Percentiles rank a stretch among this genome's conserved stretches.
These are phyloP conservation scores for Hibiscus mutabilis DNA, from an alignment of 345 rosid species.

Conservation along the genomic window DNA sequence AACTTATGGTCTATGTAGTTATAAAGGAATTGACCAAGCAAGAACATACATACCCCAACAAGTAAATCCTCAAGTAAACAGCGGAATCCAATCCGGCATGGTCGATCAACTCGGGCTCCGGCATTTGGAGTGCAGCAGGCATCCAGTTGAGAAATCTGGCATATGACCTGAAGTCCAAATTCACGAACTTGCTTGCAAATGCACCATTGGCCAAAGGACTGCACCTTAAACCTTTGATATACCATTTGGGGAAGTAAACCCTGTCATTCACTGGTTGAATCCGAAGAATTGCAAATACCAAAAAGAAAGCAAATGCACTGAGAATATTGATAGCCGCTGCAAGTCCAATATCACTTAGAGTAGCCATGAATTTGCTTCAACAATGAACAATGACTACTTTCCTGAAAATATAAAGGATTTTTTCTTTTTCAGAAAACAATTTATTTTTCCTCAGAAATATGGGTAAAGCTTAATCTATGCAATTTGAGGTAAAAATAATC, in stretches of 20 bases:
- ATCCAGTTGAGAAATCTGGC: conserved; percentile 3
- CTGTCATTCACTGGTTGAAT: conserved; percentile 89
- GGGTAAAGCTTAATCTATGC: background rate
- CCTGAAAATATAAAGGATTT: no score
- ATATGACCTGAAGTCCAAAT: background rate
- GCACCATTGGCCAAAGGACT: background rate
- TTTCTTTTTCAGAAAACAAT: no score
- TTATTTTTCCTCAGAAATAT: no score
- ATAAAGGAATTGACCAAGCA: background rate
- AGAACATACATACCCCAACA: background rate
- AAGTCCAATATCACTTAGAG: conserved; percentile 75
- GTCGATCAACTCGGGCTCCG: background rate
- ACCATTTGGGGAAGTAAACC: no score
- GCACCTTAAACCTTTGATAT: conserved; percentile 34
- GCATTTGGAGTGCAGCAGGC: background rate
- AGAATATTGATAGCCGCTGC: conserved; percentile 61
- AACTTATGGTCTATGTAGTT: background rate
- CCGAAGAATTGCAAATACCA: conserved; percentile 74
- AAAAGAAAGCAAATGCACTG: conserved; percentile 62
- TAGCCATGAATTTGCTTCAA: conserved; percentile 47
- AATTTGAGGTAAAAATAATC: background rate
- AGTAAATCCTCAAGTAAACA: conserved; percentile 3
- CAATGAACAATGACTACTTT: no score
- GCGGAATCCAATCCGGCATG: conserved; percentile 3
- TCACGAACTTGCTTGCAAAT: background rate